Percentiles rank a stretch among this genome's conserved stretches.
These are phyloP conservation scores for Scheffersomyces ergatensis DNA, from an alignment of 805 yeast genomes.

Conservation along the genomic window DNA sequence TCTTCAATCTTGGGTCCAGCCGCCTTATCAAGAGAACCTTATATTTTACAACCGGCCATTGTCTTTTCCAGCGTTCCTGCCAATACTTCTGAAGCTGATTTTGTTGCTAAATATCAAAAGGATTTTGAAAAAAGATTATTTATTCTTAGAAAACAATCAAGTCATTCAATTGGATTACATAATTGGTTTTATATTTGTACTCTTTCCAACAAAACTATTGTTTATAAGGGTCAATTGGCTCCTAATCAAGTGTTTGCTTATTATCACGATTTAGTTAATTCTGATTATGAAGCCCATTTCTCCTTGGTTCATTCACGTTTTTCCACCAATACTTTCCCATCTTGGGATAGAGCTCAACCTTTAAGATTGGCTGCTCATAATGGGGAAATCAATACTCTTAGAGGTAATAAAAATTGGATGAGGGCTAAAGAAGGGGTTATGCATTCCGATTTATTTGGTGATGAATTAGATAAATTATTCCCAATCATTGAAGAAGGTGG, in stretches of 20 bases:
- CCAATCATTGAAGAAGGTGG: constrained; percentile 99
- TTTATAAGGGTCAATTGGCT: constrained; percentile 96
- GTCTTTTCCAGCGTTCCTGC: constrained; percentile 48
- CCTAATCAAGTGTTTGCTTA: constrained; percentile 95
- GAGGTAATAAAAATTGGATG: constrained; percentile 99
- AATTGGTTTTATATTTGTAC: constrained; percentile 98
- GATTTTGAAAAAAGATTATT: constrained; percentile 80
- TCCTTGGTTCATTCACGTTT: constrained; percentile 96
- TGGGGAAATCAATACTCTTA: constrained; percentile 95
- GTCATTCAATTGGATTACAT: constrained; percentile 88
- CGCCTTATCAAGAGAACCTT: constrained; percentile 89
- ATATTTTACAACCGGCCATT: constrained; percentile 88
- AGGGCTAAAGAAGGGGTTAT: constrained; percentile 97
- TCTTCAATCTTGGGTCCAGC: constrained; percentile 95
- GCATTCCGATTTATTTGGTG: constrained; percentile 84
- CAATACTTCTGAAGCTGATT: constrained; percentile 48
- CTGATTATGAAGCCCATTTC: constrained; percentile 91
- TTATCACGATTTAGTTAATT: constrained; percentile 88
- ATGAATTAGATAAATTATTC: constrained; percentile 83
- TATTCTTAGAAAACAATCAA: constrained; percentile 83
- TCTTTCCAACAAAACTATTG: constrained; percentile 81
- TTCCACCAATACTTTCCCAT: constrained; percentile 97
- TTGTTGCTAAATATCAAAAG: constrained; percentile 54
- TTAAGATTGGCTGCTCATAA: constrained; percentile 96
- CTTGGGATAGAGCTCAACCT: constrained; percentile 99